Base-by-base conservation (phyloP, 1,284 basidiomycete genomes). In the Garcileccinum viscosum region DNA sequence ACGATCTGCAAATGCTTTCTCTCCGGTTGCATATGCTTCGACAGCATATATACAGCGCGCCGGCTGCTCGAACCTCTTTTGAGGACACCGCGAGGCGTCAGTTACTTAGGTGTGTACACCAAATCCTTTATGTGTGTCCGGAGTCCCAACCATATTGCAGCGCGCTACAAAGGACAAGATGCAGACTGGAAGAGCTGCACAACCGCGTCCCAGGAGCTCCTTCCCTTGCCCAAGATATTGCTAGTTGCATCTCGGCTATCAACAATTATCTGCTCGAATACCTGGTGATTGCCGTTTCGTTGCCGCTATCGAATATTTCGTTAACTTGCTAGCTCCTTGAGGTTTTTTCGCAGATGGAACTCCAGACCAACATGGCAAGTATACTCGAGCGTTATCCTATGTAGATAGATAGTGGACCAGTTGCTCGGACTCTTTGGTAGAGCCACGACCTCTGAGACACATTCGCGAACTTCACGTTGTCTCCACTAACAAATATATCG, bases 241-340 rank as follows among this genome's bases (percentile, higher is more conserved):
- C 42, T 4, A 47, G 64, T 2, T 64, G 62, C 33, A 30, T 63
- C 27, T 24, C 61, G 33, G 27, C 38, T 27, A 63, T 71, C 62
- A 71, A 71, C 24, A 44, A 42, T 12, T 37, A 27, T 17, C 61
- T 68, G 7, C 47, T 38, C 15, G 24, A 63, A n/a, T 61, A 67
- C 30, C 14, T 53, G 70, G 69, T 69, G n/a, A 65, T 14, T 4
- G n/a, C n/a, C n/a, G 17, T 53, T 19, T 6, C 17, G 27, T 53
- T 22, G n/a, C 15, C 17, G 9, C 47, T 17, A 53, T 11, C 17
- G 50, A 30, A 27, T 19, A 53, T 30, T 11, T 11, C 27, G 30
- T 53, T 30, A 30, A 53, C 17, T 27, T 17, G 50, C 15, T 53
- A 15, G 15, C 8, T 53, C 11, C 24, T 6, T 40, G 3, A 53